These are phyloP conservation scores for Apiospora saccharicola DNA, from an alignment of 2,329 filamentous ascomycete species.

Conservation along the genomic window DNA sequence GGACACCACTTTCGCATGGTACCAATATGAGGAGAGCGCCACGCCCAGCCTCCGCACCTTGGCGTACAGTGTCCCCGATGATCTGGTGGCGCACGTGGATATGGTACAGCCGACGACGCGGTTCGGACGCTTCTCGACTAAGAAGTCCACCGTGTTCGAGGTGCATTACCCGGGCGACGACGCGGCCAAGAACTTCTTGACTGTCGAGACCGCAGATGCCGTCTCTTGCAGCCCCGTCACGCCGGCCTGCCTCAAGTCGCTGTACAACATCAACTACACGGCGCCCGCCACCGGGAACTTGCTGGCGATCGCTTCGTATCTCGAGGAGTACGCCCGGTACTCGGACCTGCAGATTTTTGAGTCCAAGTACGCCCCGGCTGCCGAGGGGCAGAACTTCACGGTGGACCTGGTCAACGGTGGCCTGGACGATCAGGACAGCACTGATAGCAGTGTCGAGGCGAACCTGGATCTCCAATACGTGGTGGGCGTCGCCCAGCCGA, in stretches of 20 bases:
- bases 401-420: constrained; percentile 64
- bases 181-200: neutral
- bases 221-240: constrained; percentile 44
- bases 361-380: constrained; percentile 60
- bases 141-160: constrained; percentile 47
- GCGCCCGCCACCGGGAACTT: constrained; percentile 46
- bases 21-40: constrained; percentile 52
- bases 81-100: constrained; percentile 61
- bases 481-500: constrained; percentile 1
- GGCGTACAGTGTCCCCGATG: constrained; percentile 66
- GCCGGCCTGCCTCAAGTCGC: constrained; percentile 54
- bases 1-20: constrained; percentile 64
- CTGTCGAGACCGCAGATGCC: neutral
- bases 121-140: constrained; percentile 59
- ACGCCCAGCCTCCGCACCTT: constrained; percentile 57
- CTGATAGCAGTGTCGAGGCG: constrained; percentile 40
- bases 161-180: constrained; percentile 32
- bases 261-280: constrained; percentile 56
- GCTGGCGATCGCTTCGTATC: constrained; percentile 52
- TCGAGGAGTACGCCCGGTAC: constrained; percentile 45
- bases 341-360: constrained; percentile 53
- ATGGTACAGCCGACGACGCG: constrained; percentile 72
- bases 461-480: constrained; percentile 65
- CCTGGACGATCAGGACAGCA: constrained; percentile 51
- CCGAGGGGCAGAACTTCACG: constrained; percentile 60